Evolutionary conservation across 1,139 yeast genomes (phyloP).

Genomic region (Pneumocystis jirovecii): DNA sequence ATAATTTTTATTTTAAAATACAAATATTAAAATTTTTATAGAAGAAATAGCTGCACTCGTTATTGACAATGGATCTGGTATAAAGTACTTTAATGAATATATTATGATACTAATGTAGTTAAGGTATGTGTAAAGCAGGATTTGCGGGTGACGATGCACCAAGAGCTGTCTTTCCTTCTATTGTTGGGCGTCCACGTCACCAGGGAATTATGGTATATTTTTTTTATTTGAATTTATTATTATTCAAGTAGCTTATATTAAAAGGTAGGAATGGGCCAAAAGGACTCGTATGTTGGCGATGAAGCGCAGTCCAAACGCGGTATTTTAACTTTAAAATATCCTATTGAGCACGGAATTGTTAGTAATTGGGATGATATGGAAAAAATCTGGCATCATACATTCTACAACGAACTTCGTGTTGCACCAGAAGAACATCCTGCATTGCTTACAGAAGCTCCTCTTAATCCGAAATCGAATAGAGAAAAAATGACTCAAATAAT

Average conservation of each 20-base stretch:
- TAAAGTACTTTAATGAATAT: conserved; percentile 51
- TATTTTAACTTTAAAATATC: conserved; percentile 95
- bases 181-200: conserved; percentile 99
- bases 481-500: conserved; percentile 98
- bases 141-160: conserved; percentile 99
- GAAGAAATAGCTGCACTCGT: conserved; percentile 35
- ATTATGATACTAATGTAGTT: background rate
- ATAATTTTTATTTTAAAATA: background rate
- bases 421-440: conserved; percentile 99
- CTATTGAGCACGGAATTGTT: conserved; percentile 99
- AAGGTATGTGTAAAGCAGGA: conserved; percentile 48
- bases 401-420: conserved; percentile 93
- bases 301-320: conserved; percentile 99
- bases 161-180: conserved; percentile 99
- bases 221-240: background rate
- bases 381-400: conserved; percentile 98
- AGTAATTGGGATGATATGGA: conserved; percentile 99
- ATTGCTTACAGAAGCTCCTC: conserved; percentile 95
- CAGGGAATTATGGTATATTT: conserved; percentile 54
- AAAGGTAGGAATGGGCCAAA: conserved; percentile 86
- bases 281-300: conserved; percentile 98
- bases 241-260: background rate
- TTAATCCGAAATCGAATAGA: conserved; percentile 98
- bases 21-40: background rate
- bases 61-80: conserved; percentile 99